Conservation (phyloP, 2,329 filamentous ascomycete species). For the Parastagonospora nodorum region DNA sequence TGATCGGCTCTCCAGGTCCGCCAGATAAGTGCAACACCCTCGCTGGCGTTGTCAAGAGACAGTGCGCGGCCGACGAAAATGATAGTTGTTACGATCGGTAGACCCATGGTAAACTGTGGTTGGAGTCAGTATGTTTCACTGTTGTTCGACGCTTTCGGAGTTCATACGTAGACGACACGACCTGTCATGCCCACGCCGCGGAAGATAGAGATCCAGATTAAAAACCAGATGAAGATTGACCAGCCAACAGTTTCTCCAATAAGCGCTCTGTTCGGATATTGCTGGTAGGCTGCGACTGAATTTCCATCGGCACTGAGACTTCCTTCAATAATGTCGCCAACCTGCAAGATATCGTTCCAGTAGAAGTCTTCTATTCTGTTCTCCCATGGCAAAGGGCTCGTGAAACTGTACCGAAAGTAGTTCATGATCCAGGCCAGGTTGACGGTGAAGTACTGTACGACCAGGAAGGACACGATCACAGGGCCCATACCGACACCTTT, state of each 20-base stretch:
- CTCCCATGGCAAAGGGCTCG: slow-evolving; percentile 61
- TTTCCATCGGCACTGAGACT: slow-evolving; percentile 41
- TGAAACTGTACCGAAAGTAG: slow-evolving; percentile 63
- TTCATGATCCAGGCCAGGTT: slow-evolving; percentile 65
- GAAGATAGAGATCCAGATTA: slow-evolving; percentile 65
- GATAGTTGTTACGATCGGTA: slow-evolving; percentile 62
- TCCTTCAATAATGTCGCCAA: slow-evolving; percentile 50
- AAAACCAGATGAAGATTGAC: slow-evolving; percentile 64
- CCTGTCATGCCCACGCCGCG: slow-evolving; percentile 63
- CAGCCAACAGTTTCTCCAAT: slow-evolving; percentile 64
- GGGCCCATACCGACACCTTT: slow-evolving; percentile 61
- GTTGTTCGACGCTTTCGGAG: not conserved
- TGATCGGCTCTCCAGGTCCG: slow-evolving; percentile 57
- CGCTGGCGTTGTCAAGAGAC: slow-evolving; percentile 60
- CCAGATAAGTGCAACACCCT: slow-evolving; percentile 58
- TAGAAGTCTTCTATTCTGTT: slow-evolving; percentile 60
- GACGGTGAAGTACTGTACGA: slow-evolving; percentile 63
- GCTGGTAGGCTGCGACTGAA: slow-evolving; percentile 51
- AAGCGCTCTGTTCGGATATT: slow-evolving; percentile 54
- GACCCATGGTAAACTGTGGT: slow-evolving; percentile 60
- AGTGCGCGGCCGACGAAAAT: slow-evolving; percentile 60
- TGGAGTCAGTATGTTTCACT: not conserved
- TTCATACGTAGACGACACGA: slow-evolving; percentile 57
- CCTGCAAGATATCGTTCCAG: slow-evolving; percentile 54
- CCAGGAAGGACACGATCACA: slow-evolving; percentile 57